Evolutionary conservation across 352 stramenopile species (phyloP).

Genomic region (Phytophthora brassicae): DNA sequence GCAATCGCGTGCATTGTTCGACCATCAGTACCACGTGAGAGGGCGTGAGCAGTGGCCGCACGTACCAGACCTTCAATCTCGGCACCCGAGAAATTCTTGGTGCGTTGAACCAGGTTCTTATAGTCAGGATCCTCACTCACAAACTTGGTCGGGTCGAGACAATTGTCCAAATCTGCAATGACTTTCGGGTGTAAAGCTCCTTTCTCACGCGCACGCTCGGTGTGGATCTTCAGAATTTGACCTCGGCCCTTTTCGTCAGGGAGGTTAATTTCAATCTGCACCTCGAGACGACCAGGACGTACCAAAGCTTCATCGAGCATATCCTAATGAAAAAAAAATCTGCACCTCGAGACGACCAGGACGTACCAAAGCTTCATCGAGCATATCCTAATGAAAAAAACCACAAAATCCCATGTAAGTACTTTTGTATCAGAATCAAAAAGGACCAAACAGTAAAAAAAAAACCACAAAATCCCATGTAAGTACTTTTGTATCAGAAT

Average conservation of each 20-base stretch:
- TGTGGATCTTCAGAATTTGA: constrained; percentile 99
- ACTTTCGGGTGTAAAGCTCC: constrained; percentile 67
- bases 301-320: constrained; percentile 97
- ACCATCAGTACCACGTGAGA: constrained; percentile 79
- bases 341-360: constrained; percentile 98
- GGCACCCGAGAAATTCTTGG: constrained; percentile 99
- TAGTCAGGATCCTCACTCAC: constrained; percentile 72
- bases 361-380: constrained; percentile 97
- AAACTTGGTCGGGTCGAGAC: constrained; percentile 63
- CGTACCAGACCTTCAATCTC: constrained; percentile 99
- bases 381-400: constrained; percentile 58
- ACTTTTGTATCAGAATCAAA: neutral
- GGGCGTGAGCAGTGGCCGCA: constrained; percentile 86
- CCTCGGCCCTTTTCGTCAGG: constrained; percentile 94
- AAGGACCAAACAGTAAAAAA: neutral
- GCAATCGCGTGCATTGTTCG: constrained; percentile 81
- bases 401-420: too few species aligned
- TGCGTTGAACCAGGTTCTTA: constrained; percentile 92
- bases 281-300: constrained; percentile 97
- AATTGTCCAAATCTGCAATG: constrained; percentile 78
- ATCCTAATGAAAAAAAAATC: constrained; percentile 39
- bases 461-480: too few species aligned
- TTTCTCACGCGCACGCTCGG: constrained; percentile 82
- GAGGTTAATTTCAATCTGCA: constrained; percentile 99
- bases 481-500: neutral